Conservation (phyloP, 768 basidiomycete genomes). For the Collybia nuda region DNA sequence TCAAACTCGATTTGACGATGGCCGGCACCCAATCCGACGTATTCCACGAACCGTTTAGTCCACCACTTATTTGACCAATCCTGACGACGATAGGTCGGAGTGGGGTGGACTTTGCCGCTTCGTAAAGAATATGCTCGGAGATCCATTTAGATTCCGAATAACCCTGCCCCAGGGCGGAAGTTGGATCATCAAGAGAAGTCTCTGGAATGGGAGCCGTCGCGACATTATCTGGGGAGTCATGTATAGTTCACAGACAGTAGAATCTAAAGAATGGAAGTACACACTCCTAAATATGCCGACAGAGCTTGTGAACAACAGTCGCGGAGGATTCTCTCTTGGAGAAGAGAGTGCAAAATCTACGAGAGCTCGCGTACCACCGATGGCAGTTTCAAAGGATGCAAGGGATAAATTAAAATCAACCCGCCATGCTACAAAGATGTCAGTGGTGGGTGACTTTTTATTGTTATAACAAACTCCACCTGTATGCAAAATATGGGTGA, state of each 20-base stretch:
- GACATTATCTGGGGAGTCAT: background rate
- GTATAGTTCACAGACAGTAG: background rate
- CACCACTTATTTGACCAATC: constrained; percentile 36
- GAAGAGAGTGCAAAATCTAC: constrained; percentile 38
- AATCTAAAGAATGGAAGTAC: background rate
- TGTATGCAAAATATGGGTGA: constrained; percentile 8
- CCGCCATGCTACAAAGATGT: constrained; percentile 36
- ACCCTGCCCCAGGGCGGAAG: constrained; percentile 25
- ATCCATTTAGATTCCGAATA: constrained; percentile 44
- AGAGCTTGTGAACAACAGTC: constrained; percentile 39
- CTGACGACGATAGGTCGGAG: constrained; percentile 28
- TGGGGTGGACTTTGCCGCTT: constrained; percentile 13
- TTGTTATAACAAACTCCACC: background rate
- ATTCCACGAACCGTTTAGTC: constrained; percentile 34
- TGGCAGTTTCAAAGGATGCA: constrained; percentile 41
- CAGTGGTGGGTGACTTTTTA: background rate
- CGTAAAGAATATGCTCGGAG: constrained; percentile 32
- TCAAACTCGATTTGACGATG: constrained; percentile 31
- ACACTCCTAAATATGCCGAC: constrained; percentile 22
- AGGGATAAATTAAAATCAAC: constrained; percentile 47
- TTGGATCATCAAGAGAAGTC: constrained; percentile 16
- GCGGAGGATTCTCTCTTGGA: constrained; percentile 19
- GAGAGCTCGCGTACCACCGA: constrained; percentile 38
- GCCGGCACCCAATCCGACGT: constrained; percentile 35
- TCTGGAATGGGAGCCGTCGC: constrained; percentile 10